A percentile compares a stretch with the other conserved stretches of the same genome.
These are phyloP conservation scores for Globisporangium orthogonon DNA, from an alignment of 352 stramenopile genomes.

Conservation along the genomic window DNA sequence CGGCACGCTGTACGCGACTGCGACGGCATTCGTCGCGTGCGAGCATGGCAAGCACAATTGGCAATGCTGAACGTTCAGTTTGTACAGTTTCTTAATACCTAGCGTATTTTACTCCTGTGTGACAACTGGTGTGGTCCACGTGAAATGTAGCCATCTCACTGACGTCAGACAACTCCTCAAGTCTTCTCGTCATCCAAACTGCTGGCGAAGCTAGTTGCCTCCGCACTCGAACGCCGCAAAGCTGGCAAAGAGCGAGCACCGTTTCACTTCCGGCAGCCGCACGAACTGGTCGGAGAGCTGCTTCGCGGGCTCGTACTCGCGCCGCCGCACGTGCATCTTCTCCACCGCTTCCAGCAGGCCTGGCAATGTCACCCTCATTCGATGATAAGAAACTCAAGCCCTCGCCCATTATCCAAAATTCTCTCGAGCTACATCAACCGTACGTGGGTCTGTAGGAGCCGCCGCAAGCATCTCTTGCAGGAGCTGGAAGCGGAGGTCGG, in stretches of 20 bases:
- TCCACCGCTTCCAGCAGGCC: slow-evolving; percentile 39
- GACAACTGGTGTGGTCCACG: too few species aligned
- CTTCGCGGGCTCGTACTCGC: slow-evolving; percentile 24
- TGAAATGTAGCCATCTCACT: too few species aligned
- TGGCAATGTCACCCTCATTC: not conserved
- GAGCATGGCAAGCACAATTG: too few species aligned
- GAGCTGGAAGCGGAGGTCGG: slow-evolving; percentile 33
- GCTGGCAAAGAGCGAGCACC: slow-evolving; percentile 22
- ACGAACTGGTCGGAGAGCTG: slow-evolving; percentile 26
- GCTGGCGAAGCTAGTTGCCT: not conserved
- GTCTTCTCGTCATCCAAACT: too few species aligned
- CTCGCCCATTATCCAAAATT: not conserved
- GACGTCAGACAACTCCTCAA: too few species aligned
- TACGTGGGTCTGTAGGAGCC: slow-evolving; percentile 29
- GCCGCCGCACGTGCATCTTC: slow-evolving; percentile 34
- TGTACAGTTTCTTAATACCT: too few species aligned
- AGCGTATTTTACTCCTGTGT: too few species aligned
- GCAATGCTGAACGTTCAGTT: too few species aligned
- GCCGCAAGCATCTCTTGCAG: slow-evolving; percentile 30
- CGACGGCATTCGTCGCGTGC: too few species aligned
- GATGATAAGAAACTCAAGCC: not conserved
- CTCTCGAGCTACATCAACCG: not conserved
- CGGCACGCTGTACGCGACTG: too few species aligned
- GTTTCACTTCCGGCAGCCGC: slow-evolving; percentile 22
- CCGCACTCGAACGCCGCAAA: slow-evolving; percentile 20